Base-by-base conservation (phyloP, 2,329 filamentous ascomycete genomes). In the Xylariaceae sp. region DNA sequence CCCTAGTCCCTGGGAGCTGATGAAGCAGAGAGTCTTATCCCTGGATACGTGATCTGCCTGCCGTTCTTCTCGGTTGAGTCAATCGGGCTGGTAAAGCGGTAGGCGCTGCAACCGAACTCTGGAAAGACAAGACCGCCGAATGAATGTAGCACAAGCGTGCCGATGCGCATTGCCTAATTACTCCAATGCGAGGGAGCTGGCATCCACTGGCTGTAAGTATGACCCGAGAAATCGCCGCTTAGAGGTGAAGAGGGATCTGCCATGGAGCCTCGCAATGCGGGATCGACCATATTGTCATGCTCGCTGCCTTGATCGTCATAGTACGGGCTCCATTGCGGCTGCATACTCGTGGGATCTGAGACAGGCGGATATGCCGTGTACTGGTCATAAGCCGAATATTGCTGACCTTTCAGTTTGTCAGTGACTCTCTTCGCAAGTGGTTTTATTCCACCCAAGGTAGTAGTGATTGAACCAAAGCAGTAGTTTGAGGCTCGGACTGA, bases 231-330 rank as follows among this genome's bases (percentile, higher is more conserved):
- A 35, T 54, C 59, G 39, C 50, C 52, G 16, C 51, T 41, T 40
- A 56, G 39, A 29, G 56, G 57, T 17, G 60, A 58, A 11, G 55
- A 55, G 22, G 56, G 48, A 19, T 59, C 56, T 19, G 49, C 48
- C 45, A 60, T 56, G 22, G 56, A 56, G 34, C 53, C 52, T 46
- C 59, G 49, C 36, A 62, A 40, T 4, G 55, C 56, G 22, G 60
- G 60, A 39, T 62, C 60, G 50, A 62, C 58, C 49, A 62, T 55
- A n/a, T n/a, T n/a, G 22, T 59, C 56, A 22, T 61, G 57, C 38
- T 60, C 58, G 29, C 44, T 17, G 37, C 41, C 51, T 22, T 53
- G 49, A 37, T 56, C 55, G 39, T 56, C 47, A 40, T 50, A 56
- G 42, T 59, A 62, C 11, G 56, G 40, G 22, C 41, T 53, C 60